Percentiles rank a stretch among this genome's conserved stretches.
Conservation (phyloP, 2,329 filamentous ascomycete genomes). For the Alternaria atra region DNA sequence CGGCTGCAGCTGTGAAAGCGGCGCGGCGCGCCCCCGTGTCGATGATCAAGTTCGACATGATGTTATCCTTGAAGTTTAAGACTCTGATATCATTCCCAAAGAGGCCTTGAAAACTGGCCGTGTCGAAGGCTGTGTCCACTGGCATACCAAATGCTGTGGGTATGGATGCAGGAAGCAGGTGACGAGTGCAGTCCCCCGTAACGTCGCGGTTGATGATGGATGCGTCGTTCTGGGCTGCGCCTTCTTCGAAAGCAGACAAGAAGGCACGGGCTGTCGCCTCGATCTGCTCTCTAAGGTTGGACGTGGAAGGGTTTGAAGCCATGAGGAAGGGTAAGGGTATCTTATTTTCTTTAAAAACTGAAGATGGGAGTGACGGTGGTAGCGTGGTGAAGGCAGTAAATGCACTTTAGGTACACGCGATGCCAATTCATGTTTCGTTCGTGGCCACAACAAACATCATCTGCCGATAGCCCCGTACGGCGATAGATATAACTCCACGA, state of each 20-base stretch:
- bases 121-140: conserved; percentile 1
- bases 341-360: neutral
- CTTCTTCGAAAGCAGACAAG: conserved; percentile 9
- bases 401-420: too few relatives aligned
- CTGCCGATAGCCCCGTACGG: neutral
- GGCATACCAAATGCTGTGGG: neutral
- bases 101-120: neutral
- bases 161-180: conserved; percentile 9
- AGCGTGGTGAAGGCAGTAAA: too few relatives aligned
- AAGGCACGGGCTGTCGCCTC: conserved; percentile 9
- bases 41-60: conserved; percentile 10
- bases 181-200: conserved; percentile 7
- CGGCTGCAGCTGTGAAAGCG: conserved; percentile 4
- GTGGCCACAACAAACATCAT: too few relatives aligned
- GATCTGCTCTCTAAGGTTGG: conserved; percentile 1
- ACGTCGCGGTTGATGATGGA: conserved; percentile 15
- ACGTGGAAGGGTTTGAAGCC: neutral
- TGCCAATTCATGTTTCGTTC: too few relatives aligned
- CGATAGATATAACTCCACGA: neutral
- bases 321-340: neutral
- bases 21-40: conserved; percentile 9
- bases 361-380: neutral
- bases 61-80: conserved; percentile 9
- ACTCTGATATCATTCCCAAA: conserved; percentile 10
- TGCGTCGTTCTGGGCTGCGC: neutral